Base-by-base conservation (phyloP, 495 filamentous ascomycete species). In the Penicillium salamii region DNA sequence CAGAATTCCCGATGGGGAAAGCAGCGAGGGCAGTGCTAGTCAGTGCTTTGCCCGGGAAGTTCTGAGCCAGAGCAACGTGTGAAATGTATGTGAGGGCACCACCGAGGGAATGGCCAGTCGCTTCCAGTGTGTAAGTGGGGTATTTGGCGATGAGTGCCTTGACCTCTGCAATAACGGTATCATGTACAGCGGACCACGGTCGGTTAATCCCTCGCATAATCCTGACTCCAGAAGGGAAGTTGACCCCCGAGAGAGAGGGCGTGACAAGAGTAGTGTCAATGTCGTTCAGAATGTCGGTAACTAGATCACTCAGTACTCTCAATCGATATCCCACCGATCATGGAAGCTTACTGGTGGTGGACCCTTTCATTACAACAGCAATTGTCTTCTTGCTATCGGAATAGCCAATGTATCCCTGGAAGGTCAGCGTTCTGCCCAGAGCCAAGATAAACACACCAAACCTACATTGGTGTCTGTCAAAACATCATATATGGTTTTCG, bases 21-120 rank as follows among this genome's bases (percentile, higher is more conserved):
- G 66, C 66, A 51, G 66, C 66, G 34, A 68, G 31, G 0, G 66
- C 64, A 61, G 60, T 64, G 46, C 66, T 64, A 3, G 52, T 63
- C n/a, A 68, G 42, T 13, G 43, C 7, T 45, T 59, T 66, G 7
- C 37, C 51, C 7, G 66, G 66, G 44, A 69, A 69, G 31, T 67
- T 66, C 44, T 65, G 53, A 1, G 62, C 50, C 19, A 69, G 53
- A 3, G 62, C 66, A 14, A 69, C 59, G 31, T 69, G 67, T 12
- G 62, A 66, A 18, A 69, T 54, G 38, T 66, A 69, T 7, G 66
- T 69, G 8, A 68, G 59, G 2, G 66, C 31, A 11, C 66, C 66
- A 38, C 66, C 64, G 1, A 69, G 62, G 3, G 66, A 69, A 38
- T 69, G 66, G 1, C 66, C 66, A 7, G 62, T 61, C 1, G 64